phyloP scores from a whole-genome alignment of 768 basidiomycete species.

The Kwoniella mangroviensis region DNA sequence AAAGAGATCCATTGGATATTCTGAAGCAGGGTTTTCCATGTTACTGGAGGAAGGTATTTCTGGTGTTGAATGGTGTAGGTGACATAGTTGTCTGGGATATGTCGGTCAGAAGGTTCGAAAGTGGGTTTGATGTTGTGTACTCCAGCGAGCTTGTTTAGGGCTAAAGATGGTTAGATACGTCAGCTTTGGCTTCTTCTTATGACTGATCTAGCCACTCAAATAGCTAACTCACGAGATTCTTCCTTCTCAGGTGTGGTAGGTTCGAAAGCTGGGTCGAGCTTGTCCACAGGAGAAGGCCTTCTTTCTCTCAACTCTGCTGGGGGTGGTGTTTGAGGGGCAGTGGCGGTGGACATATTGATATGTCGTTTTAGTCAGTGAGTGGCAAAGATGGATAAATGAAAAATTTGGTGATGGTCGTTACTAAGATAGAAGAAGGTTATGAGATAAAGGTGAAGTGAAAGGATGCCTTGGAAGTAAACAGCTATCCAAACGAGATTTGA shows the following conservation, averaged over 20 bases:
- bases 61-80: conserved; percentile 71
- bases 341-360: conserved; percentile 12
- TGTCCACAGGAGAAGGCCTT: conserved; percentile 41
- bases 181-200: conserved; percentile 4
- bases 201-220: neutral
- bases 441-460: conserved; percentile 1
- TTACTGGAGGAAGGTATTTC: conserved; percentile 71
- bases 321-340: conserved; percentile 27
- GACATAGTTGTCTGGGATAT: conserved; percentile 82
- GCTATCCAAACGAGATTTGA: neutral
- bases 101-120: conserved; percentile 51
- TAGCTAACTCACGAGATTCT: conserved; percentile 1
- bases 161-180: conserved; percentile 11
- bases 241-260: conserved; percentile 41
- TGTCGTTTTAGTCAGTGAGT: conserved; percentile 11
- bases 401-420: neutral
- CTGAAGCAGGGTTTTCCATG: conserved; percentile 69
- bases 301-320: conserved; percentile 22
- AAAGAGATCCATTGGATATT: conserved; percentile 70
- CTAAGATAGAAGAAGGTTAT: neutral
- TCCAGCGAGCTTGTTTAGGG: conserved; percentile 37
- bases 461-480: conserved; percentile 1
- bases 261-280: conserved; percentile 49
- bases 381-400: conserved; percentile 1
- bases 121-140: conserved; percentile 49